phyloP scores from a whole-genome alignment of 345 rosid species.

The Cardiospermum halicacabum region DNA sequence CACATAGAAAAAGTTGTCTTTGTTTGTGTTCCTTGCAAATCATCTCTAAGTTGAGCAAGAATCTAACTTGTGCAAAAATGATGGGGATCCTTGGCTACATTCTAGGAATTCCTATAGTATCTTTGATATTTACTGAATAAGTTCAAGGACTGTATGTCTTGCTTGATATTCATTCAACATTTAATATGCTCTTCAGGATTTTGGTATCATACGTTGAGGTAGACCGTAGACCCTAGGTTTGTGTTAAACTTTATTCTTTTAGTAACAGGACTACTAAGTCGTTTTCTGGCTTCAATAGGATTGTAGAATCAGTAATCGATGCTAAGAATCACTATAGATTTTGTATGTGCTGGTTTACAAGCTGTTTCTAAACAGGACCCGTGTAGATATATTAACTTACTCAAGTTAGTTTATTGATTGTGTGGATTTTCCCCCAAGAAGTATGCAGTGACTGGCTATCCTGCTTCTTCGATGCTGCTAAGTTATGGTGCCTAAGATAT shows the following conservation, averaged over 20 bases:
- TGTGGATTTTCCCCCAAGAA: neutral
- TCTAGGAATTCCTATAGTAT: neutral
- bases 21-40: neutral
- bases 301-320: neutral
- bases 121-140: neutral
- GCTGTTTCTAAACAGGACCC: neutral
- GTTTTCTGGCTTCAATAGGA: neutral
- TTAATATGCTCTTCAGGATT: neutral
- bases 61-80: neutral
- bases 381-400: neutral
- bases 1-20: neutral
- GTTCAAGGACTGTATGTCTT: neutral
- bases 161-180: neutral
- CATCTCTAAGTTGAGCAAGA: neutral
- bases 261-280: neutral
- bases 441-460: neutral
- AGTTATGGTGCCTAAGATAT: neutral
- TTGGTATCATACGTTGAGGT: neutral
- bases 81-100: neutral
- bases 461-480: neutral
- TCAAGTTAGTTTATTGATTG: neutral
- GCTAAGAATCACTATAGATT: neutral
- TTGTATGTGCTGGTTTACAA: neutral
- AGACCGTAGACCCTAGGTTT: neutral
- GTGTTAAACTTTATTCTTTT: neutral